A percentile compares a stretch with the other conserved stretches of the same genome.
phyloP scores from a whole-genome alignment of 306 rosid genomes.

The Ammopiptanthus mongolicus region DNA sequence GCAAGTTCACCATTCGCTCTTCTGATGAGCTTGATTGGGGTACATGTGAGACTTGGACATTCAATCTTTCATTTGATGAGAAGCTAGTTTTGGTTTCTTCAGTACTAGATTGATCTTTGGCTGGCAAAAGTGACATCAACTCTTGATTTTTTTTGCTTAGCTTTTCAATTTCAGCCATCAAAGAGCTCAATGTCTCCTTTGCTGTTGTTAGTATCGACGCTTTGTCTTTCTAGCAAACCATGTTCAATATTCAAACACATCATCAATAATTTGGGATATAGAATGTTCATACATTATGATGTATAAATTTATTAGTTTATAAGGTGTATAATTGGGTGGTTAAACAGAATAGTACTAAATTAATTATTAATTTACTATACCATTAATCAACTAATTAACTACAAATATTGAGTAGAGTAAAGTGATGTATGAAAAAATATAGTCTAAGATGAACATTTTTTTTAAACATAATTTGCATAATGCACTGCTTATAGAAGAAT shows the following conservation, averaged over 20 bases:
- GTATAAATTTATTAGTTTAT: too few species aligned
- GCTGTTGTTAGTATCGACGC: slow-evolving; percentile 67
- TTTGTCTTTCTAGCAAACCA: slow-evolving; percentile 67
- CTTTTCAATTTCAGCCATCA: slow-evolving; percentile 50
- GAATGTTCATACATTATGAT: too few species aligned
- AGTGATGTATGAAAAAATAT: too few species aligned
- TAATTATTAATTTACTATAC: too few species aligned
- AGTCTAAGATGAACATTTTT: too few species aligned
- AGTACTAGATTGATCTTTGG: slow-evolving; percentile 17
- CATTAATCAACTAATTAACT: too few species aligned
- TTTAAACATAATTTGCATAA: too few species aligned
- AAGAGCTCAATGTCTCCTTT: slow-evolving; percentile 52
- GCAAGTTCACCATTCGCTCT: slow-evolving; percentile 46
- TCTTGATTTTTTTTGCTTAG: slow-evolving; percentile 48
- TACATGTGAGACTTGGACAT: slow-evolving; percentile 36
- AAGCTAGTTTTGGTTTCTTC: slow-evolving; percentile 15
- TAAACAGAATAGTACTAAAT: too few species aligned
- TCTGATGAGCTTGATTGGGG: slow-evolving; percentile 47
- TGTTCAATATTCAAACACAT: not conserved
- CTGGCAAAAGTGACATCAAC: slow-evolving; percentile 28
- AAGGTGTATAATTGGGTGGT: too few species aligned
- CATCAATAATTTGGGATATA: not conserved
- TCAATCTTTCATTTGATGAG: slow-evolving; percentile 41
- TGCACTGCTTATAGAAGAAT: not conserved
- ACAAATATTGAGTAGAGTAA: too few species aligned